Evolutionary conservation across 192 early-diverging fungal genomes (phyloP), one percentile per base, ranked within the genome.

Genomic region (Backusella sp.): DNA sequence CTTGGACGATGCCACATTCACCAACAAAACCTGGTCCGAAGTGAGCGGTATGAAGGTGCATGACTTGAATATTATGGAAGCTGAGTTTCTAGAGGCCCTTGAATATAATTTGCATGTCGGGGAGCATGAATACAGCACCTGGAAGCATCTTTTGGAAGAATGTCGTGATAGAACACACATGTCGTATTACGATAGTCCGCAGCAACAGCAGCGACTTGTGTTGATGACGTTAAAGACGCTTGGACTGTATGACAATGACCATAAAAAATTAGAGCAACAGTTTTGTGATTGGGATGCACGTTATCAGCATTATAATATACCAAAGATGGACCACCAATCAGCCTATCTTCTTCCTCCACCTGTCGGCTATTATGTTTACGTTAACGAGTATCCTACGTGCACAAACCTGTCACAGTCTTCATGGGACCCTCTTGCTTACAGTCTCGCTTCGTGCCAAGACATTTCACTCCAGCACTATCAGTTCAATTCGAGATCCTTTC

Each of bases 1-100:
- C 46, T 81, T 94, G 28, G 90, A 94, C 67, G 95, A 97, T 82
- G 94, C 94, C 82, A 96, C 94, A 46, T 97, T 93, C 67, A 92
- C 95, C 32, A 95, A 94, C 83, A 88, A 91, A 80, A 95, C 95
- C 1, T 97, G 95, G 95, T 90, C 92, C 21, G 91, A 94, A 79
- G 92, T 97, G 21, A 93, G 90, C 41, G 87, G 90, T 49, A 93
- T 97, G 81, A 94, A 94, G 7, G 87, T 94, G 44, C 79, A 88
- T 68, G 94, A 97, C 81, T 83, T 97, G 30, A 92, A 92, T 66
- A 88, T 93, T n/a, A 92, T 94, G 84, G 94, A 94, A 85, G 86
- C 92, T 66, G 94, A 95, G 81, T 94, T 96, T 77, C 79, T 96
- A 76, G 79, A 83, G 35, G 91, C 90, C 28, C 87, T 96, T 68